Evolutionary conservation across 441 rosid species (phyloP).

Genomic region (Syzygium malaccense): DNA sequence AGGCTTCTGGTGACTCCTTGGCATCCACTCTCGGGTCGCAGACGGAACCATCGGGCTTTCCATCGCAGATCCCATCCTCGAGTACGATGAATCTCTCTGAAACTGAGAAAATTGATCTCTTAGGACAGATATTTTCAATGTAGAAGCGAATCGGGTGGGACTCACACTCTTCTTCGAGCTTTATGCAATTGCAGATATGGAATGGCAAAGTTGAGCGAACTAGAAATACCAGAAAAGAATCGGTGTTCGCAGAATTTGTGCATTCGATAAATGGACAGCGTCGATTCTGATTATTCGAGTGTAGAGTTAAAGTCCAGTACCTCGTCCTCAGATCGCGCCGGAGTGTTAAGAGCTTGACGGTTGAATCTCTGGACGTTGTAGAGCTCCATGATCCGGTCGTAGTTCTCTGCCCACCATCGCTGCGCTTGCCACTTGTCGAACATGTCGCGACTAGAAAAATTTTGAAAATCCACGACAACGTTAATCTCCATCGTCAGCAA

Average conservation of each 20-base stretch:
- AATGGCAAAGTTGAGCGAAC: too few relatives aligned
- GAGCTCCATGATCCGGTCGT: conserved; percentile 92
- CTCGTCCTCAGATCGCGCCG: conserved; percentile 89
- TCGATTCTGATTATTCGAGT: neutral
- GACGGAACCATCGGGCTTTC: conserved; percentile 64
- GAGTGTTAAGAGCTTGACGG: conserved; percentile 90
- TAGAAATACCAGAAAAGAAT: too few relatives aligned
- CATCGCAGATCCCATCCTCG: conserved; percentile 66
- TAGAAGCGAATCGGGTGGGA: neutral
- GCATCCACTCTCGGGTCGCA: conserved; percentile 54
- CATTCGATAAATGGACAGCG: neutral
- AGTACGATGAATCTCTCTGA: conserved; percentile 79
- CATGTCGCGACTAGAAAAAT: conserved; percentile 78
- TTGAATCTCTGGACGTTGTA: conserved; percentile 97
- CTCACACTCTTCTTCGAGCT: neutral
- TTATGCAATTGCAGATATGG: too few relatives aligned
- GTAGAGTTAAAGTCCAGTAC: conserved; percentile 19
- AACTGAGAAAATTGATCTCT: conserved; percentile 1
- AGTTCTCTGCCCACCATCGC: conserved; percentile 99
- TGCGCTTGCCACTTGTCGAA: conserved; percentile 99
- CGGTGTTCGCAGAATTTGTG: neutral
- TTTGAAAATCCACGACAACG: conserved; percentile 8
- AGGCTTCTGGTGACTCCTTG: conserved; percentile 65
- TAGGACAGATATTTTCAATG: neutral
- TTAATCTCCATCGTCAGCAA: conserved; percentile 9